Conservation (phyloP, 2,329 filamentous ascomycete genomes). For the Claviceps cyperi region DNA sequence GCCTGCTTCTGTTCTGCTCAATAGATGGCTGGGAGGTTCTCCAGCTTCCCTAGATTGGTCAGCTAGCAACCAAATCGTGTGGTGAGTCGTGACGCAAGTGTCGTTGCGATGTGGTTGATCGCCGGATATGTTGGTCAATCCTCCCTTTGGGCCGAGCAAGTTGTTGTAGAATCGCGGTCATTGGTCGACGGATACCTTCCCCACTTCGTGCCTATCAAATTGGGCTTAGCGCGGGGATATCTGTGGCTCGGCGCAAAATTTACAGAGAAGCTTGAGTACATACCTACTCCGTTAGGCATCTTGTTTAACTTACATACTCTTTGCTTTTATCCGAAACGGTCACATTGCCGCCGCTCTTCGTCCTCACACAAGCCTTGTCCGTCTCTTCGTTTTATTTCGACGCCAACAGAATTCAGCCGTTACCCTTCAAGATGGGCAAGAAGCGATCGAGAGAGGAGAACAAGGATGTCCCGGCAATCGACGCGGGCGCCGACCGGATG, state of each 20-base stretch:
- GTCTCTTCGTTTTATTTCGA: background rate
- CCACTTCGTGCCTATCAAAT: no score
- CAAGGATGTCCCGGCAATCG: conserved; percentile 23
- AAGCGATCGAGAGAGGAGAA: conserved; percentile 36
- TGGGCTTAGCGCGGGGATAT: no score
- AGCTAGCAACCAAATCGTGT: background rate
- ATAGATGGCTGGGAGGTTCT: background rate
- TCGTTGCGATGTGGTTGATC: background rate
- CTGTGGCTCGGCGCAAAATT: no score
- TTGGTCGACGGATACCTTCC: background rate
- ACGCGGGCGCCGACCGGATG: conserved; percentile 34
- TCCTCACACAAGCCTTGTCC: background rate
- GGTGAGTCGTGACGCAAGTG: conserved; percentile 4
- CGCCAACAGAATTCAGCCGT: background rate
- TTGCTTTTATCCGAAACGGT: no score
- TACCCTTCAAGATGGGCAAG: conserved; percentile 29
- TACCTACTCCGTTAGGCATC: no score
- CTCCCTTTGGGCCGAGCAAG: no score
- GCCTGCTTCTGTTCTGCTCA: background rate
- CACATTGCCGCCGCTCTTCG: background rate
- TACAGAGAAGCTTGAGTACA: no score
- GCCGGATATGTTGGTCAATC: no score
- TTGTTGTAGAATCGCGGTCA: background rate
- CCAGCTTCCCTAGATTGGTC: background rate
- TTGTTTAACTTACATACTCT: no score